Evolutionary conservation across 805 yeast genomes (phyloP).

Genomic region (Candida pseudoglaebosa): DNA sequence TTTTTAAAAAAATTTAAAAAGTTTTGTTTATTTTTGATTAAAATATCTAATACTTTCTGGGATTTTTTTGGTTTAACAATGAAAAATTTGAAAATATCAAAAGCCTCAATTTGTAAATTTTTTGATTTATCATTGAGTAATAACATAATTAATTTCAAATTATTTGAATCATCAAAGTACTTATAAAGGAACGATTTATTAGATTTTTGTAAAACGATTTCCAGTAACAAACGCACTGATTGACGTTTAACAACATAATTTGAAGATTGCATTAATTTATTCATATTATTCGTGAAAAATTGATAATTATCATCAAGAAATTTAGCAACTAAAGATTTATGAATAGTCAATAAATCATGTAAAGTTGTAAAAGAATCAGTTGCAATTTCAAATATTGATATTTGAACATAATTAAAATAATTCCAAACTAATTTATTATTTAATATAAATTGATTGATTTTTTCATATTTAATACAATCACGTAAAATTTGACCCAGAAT

Average conservation of each 20-base stretch:
- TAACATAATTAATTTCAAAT: slow-evolving; percentile 82
- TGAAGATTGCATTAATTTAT: slow-evolving; percentile 65
- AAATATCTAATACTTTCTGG: slow-evolving; percentile 72
- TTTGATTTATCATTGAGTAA: slow-evolving; percentile 83
- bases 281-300: slow-evolving; percentile 58
- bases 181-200: slow-evolving; percentile 69
- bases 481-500: slow-evolving; percentile 75
- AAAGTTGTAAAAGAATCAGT: slow-evolving; percentile 84
- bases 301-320: slow-evolving; percentile 61
- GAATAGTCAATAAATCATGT: slow-evolving; percentile 63
- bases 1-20: slow-evolving; percentile 63
- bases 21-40: slow-evolving; percentile 78
- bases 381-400: slow-evolving; percentile 80
- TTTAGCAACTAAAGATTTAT: slow-evolving; percentile 64
- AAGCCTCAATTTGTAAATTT: slow-evolving; percentile 85
- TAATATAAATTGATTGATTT: slow-evolving; percentile 56
- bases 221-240: slow-evolving; percentile 70
- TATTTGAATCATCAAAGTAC: slow-evolving; percentile 78
- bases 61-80: slow-evolving; percentile 94
- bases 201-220: slow-evolving; percentile 64
- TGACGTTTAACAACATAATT: slow-evolving; percentile 94
- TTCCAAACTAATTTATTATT: slow-evolving; percentile 70
- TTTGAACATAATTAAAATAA: slow-evolving; percentile 71
- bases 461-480: slow-evolving; percentile 80
- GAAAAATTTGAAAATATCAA: slow-evolving; percentile 89